Evolutionary conservation across 2,329 filamentous ascomycete genomes (phyloP).

Genomic region (Colletotrichum tofieldiae): DNA sequence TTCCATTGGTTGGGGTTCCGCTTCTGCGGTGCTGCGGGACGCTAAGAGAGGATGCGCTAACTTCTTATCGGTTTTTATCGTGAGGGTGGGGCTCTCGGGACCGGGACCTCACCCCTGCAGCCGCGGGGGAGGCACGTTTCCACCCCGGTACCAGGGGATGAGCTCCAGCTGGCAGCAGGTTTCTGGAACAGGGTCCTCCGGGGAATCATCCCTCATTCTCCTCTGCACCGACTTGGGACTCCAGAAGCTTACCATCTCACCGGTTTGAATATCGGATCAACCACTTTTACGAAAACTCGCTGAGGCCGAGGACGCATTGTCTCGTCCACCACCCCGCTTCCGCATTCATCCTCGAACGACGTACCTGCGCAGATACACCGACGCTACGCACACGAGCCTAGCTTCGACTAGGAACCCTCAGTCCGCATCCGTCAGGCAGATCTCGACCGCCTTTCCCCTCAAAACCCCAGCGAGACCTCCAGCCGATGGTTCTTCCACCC

Average conservation of each 20-base stretch:
- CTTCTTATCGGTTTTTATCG: constrained; percentile 20
- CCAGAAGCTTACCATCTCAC: not conserved
- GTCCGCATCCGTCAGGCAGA: constrained; percentile 12
- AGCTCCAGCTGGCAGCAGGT: not conserved
- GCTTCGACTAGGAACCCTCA: not conserved
- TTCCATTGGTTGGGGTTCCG: constrained; percentile 26
- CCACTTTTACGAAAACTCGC: not conserved
- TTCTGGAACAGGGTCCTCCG: constrained; percentile 11
- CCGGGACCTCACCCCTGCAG: constrained; percentile 17
- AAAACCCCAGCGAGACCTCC: not conserved
- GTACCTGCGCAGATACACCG: not conserved
- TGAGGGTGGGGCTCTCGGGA: not conserved
- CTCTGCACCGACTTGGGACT: not conserved
- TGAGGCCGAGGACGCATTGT: not conserved
- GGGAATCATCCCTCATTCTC: not conserved
- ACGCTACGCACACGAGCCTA: not conserved
- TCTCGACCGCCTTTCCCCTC: not conserved
- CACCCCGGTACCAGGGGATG: constrained; percentile 4
- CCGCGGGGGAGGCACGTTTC: constrained; percentile 19
- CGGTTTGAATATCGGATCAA: too few species aligned
- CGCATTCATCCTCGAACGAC: constrained; percentile 1
- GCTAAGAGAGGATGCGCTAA: constrained; percentile 14
- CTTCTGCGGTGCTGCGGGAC: constrained; percentile 16
- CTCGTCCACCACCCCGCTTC: not conserved
- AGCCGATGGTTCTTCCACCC: constrained; percentile 39